A percentile compares a stretch with the other conserved stretches of the same genome.
phyloP scores from a whole-genome alignment of 768 basidiomycete genomes.

The Lyophyllum atratum region DNA sequence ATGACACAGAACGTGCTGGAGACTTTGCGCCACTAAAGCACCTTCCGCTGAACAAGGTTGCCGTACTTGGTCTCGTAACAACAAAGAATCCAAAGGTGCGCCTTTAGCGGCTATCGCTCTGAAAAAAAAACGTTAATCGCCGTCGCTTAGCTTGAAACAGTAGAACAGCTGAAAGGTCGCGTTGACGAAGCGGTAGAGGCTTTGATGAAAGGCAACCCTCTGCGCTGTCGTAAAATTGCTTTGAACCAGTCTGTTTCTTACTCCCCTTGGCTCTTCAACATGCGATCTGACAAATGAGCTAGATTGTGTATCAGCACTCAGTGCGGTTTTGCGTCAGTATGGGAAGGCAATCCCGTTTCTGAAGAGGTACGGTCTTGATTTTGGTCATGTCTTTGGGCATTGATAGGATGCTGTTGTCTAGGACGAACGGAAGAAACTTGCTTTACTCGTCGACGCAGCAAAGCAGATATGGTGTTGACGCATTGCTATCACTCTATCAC shows the following conservation, averaged over 20 bases:
- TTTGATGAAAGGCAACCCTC: constrained; percentile 42
- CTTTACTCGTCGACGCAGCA: constrained; percentile 44
- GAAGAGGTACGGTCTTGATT: constrained; percentile 37
- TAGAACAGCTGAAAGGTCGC: constrained; percentile 48
- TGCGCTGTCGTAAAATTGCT: constrained; percentile 48
- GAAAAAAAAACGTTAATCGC: not conserved
- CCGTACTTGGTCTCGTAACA: constrained; percentile 51
- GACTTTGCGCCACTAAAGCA: constrained; percentile 56
- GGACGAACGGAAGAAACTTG: constrained; percentile 52
- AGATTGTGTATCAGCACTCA: constrained; percentile 63
- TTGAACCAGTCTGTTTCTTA: constrained; percentile 47
- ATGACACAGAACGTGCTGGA: constrained; percentile 65
- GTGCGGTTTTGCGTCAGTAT: constrained; percentile 63
- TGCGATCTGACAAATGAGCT: constrained; percentile 7
- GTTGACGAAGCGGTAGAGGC: constrained; percentile 56
- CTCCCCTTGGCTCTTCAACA: not conserved
- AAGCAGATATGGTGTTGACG: constrained; percentile 44
- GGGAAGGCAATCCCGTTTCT: constrained; percentile 57
- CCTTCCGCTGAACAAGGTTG: constrained; percentile 49
- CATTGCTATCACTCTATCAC: not conserved
- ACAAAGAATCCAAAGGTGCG: constrained; percentile 47
- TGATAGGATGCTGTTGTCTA: constrained; percentile 18
- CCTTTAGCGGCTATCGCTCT: not conserved
- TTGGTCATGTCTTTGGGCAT: not conserved
- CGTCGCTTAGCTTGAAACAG: constrained; percentile 45